A percentile compares a stretch with the other conserved stretches of the same genome.
Evolutionary conservation across 768 basidiomycete species (phyloP).

Genomic region (Sporobolomyces phaffii): DNA sequence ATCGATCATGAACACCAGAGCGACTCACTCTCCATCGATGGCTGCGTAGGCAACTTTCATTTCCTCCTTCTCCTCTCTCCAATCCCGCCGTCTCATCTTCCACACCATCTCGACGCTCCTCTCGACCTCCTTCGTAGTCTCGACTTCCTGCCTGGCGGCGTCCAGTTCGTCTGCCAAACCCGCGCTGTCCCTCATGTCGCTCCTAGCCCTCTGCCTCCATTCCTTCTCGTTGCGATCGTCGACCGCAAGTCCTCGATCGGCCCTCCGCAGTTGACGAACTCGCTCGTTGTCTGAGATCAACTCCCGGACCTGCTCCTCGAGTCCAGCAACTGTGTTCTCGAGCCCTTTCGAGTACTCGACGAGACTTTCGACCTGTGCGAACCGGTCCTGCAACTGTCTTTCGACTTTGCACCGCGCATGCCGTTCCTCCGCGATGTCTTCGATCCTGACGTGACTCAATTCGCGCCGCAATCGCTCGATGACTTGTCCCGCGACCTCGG

Average conservation of each 20-base stretch:
- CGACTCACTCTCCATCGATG: slow-evolving; percentile 52
- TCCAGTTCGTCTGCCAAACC: slow-evolving; percentile 13
- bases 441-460: neutral
- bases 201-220: slow-evolving; percentile 35
- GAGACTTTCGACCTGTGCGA: slow-evolving; percentile 13
- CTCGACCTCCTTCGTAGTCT: neutral
- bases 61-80: slow-evolving; percentile 45
- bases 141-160: neutral
- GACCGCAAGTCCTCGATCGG: slow-evolving; percentile 1
- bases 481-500: neutral
- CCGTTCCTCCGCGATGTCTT: neutral
- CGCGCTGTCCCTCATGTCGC: slow-evolving; percentile 15
- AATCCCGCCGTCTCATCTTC: slow-evolving; percentile 5
- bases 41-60: slow-evolving; percentile 57
- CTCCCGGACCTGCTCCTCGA: neutral
- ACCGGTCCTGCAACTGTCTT: slow-evolving; percentile 19
- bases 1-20: no score
- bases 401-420: neutral
- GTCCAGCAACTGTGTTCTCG: neutral
- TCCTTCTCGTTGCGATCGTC: slow-evolving; percentile 26
- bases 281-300: neutral
- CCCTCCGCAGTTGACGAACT: neutral
- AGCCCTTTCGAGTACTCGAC: slow-evolving; percentile 15
- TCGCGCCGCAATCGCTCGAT: neutral
- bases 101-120: neutral